Conservation (phyloP, 108 stramenopile genomes). For the Nannochloropsis salina region DNA sequence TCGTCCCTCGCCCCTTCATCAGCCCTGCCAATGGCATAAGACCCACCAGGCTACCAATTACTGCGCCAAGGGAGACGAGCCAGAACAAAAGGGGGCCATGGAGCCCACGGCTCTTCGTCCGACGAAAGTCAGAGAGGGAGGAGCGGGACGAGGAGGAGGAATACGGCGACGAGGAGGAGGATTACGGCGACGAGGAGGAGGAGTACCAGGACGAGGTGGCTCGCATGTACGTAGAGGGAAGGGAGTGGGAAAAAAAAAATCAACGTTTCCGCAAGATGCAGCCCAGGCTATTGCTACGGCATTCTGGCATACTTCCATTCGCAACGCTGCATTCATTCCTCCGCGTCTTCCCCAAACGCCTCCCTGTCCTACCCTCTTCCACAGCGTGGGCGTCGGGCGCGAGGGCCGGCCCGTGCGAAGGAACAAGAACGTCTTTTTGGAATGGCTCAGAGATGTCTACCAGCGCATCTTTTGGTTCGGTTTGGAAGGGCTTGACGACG, state of each 20-base stretch:
- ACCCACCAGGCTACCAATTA: too few species aligned
- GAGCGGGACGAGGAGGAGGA: neutral
- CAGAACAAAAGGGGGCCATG: too few species aligned
- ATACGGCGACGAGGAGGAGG: slow-evolving; percentile 4
- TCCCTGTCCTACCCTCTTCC: neutral
- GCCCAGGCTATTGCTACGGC: too few species aligned
- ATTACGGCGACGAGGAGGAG: neutral
- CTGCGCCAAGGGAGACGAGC: too few species aligned
- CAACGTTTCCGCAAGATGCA: neutral
- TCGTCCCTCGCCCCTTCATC: too few species aligned
- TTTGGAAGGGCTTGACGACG: neutral
- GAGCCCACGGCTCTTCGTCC: too few species aligned
- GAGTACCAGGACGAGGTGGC: neutral
- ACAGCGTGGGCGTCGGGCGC: slow-evolving; percentile 8
- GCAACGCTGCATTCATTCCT: neutral
- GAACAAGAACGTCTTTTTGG: neutral
- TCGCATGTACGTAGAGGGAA: neutral
- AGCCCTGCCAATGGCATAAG: too few species aligned
- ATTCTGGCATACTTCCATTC: too few species aligned
- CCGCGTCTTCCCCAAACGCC: neutral
- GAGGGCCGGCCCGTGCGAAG: neutral
- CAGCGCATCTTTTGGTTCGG: neutral
- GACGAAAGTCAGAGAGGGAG: too few species aligned
- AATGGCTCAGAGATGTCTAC: neutral
- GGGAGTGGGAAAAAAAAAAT: neutral